A percentile compares a stretch with the other conserved stretches of the same genome.
Evolutionary conservation across 1,139 yeast genomes (phyloP).

Genomic region (Tardiomyces depauwii): DNA sequence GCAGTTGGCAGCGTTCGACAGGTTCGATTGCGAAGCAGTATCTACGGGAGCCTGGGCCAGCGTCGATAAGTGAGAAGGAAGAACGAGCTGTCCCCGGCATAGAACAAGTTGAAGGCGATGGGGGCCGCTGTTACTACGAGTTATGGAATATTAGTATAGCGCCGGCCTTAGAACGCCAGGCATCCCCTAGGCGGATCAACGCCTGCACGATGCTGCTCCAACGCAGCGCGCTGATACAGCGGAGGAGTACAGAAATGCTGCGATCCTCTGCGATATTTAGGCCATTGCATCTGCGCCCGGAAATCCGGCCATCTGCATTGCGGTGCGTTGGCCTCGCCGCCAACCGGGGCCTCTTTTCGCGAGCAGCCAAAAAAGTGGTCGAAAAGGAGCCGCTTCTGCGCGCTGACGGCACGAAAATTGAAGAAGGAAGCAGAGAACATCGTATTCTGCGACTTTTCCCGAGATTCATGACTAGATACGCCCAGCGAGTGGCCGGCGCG

Average conservation of each 20-base stretch:
- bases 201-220: not conserved
- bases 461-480: conserved; percentile 38
- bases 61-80: no score
- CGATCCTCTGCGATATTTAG: not conserved
- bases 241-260: not conserved
- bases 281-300: no score
- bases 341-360: conserved; percentile 6
- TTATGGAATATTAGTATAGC: no score
- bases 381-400: conserved; percentile 1
- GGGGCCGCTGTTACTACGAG: no score
- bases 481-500: conserved; percentile 40
- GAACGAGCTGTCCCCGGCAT: no score
- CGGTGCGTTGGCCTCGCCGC: conserved; percentile 40
- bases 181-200: no score
- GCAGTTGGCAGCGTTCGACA: no score
- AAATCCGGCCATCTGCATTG: conserved; percentile 17
- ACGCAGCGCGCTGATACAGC: not conserved
- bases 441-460: conserved; percentile 24
- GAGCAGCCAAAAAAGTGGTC: conserved; percentile 11
- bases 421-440: conserved; percentile 2
- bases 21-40: no score
- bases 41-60: no score
- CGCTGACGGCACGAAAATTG: not conserved
- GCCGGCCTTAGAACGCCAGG: no score
- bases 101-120: no score